Evolutionary conservation across 1,139 yeast genomes (phyloP).

Genomic region (Pichiaceae sp.): DNA sequence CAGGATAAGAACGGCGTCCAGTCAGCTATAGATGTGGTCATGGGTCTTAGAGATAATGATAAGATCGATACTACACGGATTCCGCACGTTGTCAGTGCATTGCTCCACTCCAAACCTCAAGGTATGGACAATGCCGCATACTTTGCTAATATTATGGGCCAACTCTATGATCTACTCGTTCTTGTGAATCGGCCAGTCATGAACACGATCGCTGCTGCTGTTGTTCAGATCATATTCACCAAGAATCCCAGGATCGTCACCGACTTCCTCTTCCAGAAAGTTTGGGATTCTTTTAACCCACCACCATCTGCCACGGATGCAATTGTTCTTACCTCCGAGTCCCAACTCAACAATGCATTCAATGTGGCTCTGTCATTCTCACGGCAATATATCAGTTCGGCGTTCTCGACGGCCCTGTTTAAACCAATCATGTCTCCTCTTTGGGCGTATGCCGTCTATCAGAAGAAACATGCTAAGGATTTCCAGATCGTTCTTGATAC

Average conservation of each 20-base stretch:
- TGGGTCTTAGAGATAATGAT: constrained; percentile 71
- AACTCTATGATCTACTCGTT: constrained; percentile 48
- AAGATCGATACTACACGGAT: constrained; percentile 58
- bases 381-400: constrained; percentile 32
- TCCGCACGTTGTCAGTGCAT: constrained; percentile 53
- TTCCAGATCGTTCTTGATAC: constrained; percentile 38
- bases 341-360: constrained; percentile 50
- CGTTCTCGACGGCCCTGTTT: constrained; percentile 35
- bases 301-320: constrained; percentile 6
- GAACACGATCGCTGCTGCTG: constrained; percentile 48
- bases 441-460: constrained; percentile 57
- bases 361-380: constrained; percentile 59
- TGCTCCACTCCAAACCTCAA: constrained; percentile 53
- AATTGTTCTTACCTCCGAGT: constrained; percentile 33
- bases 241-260: constrained; percentile 43
- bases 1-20: constrained; percentile 53
- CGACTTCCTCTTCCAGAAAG: constrained; percentile 48
- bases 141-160: constrained; percentile 48
- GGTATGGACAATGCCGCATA: constrained; percentile 39
- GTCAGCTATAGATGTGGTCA: constrained; percentile 64
- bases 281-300: constrained; percentile 42
- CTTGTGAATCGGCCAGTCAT: constrained; percentile 55
- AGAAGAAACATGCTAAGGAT: constrained; percentile 33
- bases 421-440: constrained; percentile 37
- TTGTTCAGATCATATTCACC: constrained; percentile 44